Percentiles rank a stretch among this genome's conserved stretches.
phyloP scores from a whole-genome alignment of 345 rosid genomes.

The Carallia brachiata region DNA sequence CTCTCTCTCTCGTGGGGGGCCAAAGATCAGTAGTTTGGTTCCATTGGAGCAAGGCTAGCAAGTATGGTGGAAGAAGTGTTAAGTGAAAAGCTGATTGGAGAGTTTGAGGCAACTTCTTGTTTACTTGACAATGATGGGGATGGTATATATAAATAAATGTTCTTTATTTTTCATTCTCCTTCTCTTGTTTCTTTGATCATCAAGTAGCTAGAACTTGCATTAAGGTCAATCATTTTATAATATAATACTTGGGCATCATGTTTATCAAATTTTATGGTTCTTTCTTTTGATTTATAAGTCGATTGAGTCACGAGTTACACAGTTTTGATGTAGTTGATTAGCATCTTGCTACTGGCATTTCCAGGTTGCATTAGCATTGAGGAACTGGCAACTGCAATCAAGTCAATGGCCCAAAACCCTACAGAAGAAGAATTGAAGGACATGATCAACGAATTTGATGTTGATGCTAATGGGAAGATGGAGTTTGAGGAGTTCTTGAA shows the following conservation, averaged over 20 bases:
- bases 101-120: conserved; percentile 65
- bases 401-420: conserved; percentile 49
- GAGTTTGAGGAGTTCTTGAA: conserved; percentile 68
- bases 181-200: background rate
- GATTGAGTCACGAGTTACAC: no score
- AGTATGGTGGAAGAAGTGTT: conserved; percentile 31
- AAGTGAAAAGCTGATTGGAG: conserved; percentile 45
- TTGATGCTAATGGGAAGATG: conserved; percentile 53
- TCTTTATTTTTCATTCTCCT: background rate
- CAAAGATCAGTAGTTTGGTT: no score
- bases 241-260: no score
- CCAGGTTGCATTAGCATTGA: conserved; percentile 59
- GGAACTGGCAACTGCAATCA: conserved; percentile 52
- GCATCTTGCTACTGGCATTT: background rate
- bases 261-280: no score
- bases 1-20: no score
- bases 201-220: no score
- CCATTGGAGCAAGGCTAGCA: background rate
- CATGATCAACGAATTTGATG: conserved; percentile 64
- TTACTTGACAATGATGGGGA: conserved; percentile 79
- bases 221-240: no score
- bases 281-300: no score
- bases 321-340: no score
- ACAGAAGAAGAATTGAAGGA: conserved; percentile 59
- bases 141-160: conserved; percentile 31